phyloP scores from a whole-genome alignment of 352 stramenopile species.

The Phytopythium delawarense region DNA sequence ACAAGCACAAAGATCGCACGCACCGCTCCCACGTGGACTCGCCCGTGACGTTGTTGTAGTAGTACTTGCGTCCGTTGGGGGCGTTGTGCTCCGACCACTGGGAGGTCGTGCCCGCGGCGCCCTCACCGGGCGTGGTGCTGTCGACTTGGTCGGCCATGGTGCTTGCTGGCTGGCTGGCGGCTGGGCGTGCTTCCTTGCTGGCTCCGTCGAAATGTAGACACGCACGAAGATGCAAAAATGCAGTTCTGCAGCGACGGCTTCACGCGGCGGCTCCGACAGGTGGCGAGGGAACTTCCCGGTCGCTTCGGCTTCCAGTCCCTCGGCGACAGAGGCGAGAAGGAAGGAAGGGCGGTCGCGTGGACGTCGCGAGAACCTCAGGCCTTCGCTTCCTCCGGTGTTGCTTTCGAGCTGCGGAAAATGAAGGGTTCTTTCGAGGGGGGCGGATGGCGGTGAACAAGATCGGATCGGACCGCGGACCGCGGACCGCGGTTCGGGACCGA shows the following conservation, averaged over 20 bases:
- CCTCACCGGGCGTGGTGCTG: conserved; percentile 26
- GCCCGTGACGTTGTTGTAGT: conserved; percentile 89
- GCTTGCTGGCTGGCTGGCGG: conserved; percentile 2
- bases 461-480: not conserved
- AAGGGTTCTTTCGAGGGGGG: not conserved
- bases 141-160: conserved; percentile 73
- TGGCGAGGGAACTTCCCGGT: conserved; percentile 2
- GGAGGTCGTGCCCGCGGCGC: conserved; percentile 27
- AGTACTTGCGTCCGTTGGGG: conserved; percentile 90
- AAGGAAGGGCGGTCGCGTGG: not conserved
- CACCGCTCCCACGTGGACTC: conserved; percentile 89
- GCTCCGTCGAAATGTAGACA: conserved; percentile 34
- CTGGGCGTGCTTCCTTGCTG: not conserved
- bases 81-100: conserved; percentile 90
- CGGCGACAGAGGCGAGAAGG: not conserved
- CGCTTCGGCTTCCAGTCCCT: not conserved
- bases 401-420: conserved; percentile 5
- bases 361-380: not conserved
- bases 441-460: conserved; percentile 2
- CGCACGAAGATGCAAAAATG: conserved; percentile 43
- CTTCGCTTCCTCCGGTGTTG: not conserved
- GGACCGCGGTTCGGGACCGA: not conserved
- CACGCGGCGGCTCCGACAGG: not conserved
- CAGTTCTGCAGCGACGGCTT: conserved; percentile 7
- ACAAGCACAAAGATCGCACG: conserved; percentile 26